These are phyloP conservation scores for Synchytrium microbalum DNA, from an alignment of 371 early-diverging fungal species.

Conservation along the genomic window DNA sequence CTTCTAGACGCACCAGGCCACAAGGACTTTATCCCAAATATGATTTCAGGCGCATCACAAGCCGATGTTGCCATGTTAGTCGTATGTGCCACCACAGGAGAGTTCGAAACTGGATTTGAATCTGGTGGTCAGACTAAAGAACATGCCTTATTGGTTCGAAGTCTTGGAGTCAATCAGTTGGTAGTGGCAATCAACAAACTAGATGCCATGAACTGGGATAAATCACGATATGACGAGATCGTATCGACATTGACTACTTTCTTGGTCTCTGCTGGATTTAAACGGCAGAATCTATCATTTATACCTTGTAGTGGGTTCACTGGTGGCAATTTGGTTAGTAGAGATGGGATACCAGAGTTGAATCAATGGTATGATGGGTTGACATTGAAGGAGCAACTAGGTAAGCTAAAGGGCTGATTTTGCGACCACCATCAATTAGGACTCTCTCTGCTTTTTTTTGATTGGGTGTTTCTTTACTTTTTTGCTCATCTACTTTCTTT, in stretches of 20 bases:
- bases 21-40: constrained; percentile 97
- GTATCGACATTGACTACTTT: constrained; percentile 54
- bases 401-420: constrained; percentile 20
- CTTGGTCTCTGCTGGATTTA: constrained; percentile 65
- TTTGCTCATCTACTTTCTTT: not conserved
- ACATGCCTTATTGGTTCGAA: constrained; percentile 81
- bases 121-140: constrained; percentile 96
- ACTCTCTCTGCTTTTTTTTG: no score
- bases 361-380: constrained; percentile 63
- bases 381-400: constrained; percentile 55
- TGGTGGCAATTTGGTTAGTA: constrained; percentile 68
- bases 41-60: constrained; percentile 97
- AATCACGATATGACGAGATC: constrained; percentile 69
- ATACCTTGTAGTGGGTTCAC: constrained; percentile 84
- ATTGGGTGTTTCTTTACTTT: not conserved
- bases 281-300: constrained; percentile 57
- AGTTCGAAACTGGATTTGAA: constrained; percentile 97
- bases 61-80: constrained; percentile 96
- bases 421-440: no score
- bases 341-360: constrained; percentile 25
- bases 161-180: constrained; percentile 80
- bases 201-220: constrained; percentile 74
- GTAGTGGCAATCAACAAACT: constrained; percentile 91
- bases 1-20: constrained; percentile 98
- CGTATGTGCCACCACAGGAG: constrained; percentile 83